phyloP scores from a whole-genome alignment of 495 filamentous ascomycete species.

The Trichodelitschia bisporula region DNA sequence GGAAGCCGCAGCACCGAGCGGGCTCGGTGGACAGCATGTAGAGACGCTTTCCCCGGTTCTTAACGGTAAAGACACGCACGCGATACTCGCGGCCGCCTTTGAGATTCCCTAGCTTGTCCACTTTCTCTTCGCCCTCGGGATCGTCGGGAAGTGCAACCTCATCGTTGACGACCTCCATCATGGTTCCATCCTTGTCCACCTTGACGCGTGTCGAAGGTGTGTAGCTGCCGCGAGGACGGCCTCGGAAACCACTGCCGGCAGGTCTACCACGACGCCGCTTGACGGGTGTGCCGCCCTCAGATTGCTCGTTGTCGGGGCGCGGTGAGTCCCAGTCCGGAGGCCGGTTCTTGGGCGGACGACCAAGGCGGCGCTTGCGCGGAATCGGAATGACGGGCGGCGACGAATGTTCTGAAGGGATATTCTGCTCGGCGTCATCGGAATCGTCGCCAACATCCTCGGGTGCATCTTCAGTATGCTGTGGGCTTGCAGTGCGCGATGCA shows the following conservation, averaged over 20 bases:
- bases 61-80: constrained; percentile 77
- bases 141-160: constrained; percentile 78
- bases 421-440: constrained; percentile 8
- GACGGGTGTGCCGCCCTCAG: constrained; percentile 30
- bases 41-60: constrained; percentile 54
- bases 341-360: constrained; percentile 64
- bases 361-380: constrained; percentile 55
- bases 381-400: constrained; percentile 24
- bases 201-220: constrained; percentile 57
- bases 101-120: constrained; percentile 65
- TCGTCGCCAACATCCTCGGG: constrained; percentile 11
- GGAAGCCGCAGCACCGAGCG: constrained; percentile 84
- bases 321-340: constrained; percentile 53
- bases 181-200: constrained; percentile 85
- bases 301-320: constrained; percentile 25
- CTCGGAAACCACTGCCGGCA: constrained; percentile 27
- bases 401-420: constrained; percentile 6
- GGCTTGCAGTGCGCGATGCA: constrained; percentile 8
- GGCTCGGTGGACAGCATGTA: constrained; percentile 99
- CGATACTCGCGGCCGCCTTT: constrained; percentile 70
- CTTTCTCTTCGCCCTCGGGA: constrained; percentile 72
- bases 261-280: constrained; percentile 46
- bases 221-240: constrained; percentile 46
- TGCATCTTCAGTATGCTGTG: constrained; percentile 11
- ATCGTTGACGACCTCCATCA: constrained; percentile 74